Conservation (phyloP, 2,329 filamentous ascomycete species). For the Talaromyces sp. region DNA sequence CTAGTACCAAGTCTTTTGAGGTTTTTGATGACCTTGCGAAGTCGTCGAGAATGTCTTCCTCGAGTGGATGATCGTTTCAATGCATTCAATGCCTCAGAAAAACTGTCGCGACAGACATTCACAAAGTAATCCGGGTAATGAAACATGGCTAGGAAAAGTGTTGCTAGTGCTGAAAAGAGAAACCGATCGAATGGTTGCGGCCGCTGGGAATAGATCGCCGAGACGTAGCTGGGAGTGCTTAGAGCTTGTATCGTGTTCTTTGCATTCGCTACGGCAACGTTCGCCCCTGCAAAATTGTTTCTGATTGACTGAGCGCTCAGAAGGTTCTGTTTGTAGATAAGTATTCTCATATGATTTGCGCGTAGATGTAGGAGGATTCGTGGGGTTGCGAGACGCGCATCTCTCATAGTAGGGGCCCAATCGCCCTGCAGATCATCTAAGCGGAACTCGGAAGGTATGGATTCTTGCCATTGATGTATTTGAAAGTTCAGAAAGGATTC, state of each 20-base stretch:
- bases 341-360: slow-evolving; percentile 85
- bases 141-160: slow-evolving; percentile 61
- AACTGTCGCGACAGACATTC: slow-evolving; percentile 57
- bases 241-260: slow-evolving; percentile 63
- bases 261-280: slow-evolving; percentile 62
- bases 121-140: slow-evolving; percentile 61
- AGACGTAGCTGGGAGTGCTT: slow-evolving; percentile 57
- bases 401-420: slow-evolving; percentile 43
- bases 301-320: slow-evolving; percentile 79
- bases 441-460: slow-evolving; percentile 61
- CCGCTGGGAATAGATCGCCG: slow-evolving; percentile 59
- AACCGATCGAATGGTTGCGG: slow-evolving; percentile 66
- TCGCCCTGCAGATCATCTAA: slow-evolving; percentile 50
- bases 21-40: slow-evolving; percentile 62
- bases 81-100: slow-evolving; percentile 62
- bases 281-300: slow-evolving; percentile 68
- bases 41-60: slow-evolving; percentile 57
- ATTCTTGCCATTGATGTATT: slow-evolving; percentile 77
- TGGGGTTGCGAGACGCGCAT: slow-evolving; percentile 67
- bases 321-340: slow-evolving; percentile 81
- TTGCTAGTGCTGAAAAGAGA: slow-evolving; percentile 60
- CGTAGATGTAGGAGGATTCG: slow-evolving; percentile 80
- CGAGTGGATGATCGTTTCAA: slow-evolving; percentile 60
- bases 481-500: slow-evolving; percentile 71
- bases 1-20: slow-evolving; percentile 41